Conservation (phyloP, 164 flowering plant species). For the Magnolia changhungtana region DNA sequence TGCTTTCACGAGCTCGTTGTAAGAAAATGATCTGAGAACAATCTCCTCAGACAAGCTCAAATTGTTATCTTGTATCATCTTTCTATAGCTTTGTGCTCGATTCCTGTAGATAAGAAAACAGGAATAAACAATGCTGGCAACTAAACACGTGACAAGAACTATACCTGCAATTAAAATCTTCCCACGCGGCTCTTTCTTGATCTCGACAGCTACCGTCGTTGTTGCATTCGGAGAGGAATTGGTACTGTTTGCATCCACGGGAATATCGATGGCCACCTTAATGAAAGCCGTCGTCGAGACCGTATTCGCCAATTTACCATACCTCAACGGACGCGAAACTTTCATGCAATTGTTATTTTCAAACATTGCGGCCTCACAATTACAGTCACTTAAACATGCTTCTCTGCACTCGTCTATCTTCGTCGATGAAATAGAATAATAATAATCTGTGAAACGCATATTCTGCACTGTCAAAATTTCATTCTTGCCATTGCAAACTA, state of each 20-base stretch:
- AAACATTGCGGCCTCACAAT: constrained; percentile 13
- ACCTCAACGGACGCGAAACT: constrained; percentile 10
- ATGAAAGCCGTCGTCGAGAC: neutral
- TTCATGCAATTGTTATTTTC: constrained; percentile 3
- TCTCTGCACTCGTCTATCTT: constrained; percentile 3
- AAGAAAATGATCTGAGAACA: constrained; percentile 15
- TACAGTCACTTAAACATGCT: constrained; percentile 12
- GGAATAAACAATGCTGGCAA: constrained; percentile 8
- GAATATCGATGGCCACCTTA: neutral
- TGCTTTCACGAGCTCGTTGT: constrained; percentile 16
- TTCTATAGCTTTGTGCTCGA: neutral
- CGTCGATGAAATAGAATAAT: neutral
- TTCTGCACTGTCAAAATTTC: neutral
- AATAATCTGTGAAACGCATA: neutral
- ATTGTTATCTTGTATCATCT: neutral
- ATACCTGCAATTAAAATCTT: constrained; percentile 3
- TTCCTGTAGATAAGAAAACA: constrained; percentile 2
- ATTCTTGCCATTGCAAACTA: neutral
- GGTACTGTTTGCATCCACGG: neutral
- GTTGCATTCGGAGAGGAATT: too few relatives aligned
- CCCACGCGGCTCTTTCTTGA: neutral
- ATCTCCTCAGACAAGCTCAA: constrained; percentile 7
- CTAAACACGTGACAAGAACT: constrained; percentile 7
- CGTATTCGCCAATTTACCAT: neutral
- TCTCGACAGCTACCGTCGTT: neutral